Evolutionary conservation across 208 protist genomes (phyloP).

Genomic region (Leishmania turanica): DNA sequence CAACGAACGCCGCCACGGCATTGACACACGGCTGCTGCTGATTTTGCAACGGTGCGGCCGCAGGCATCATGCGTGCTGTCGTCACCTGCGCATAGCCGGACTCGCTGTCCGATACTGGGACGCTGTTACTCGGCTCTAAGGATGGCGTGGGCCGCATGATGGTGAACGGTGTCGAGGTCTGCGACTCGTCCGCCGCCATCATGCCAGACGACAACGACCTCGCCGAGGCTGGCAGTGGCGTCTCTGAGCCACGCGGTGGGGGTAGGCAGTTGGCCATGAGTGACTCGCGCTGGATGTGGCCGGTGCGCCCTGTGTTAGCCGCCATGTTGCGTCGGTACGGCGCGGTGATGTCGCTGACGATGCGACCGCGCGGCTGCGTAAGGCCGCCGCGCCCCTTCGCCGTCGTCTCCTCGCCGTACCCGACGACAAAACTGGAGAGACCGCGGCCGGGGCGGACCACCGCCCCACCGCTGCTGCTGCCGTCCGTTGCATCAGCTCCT

Average conservation of each 20-base stretch:
- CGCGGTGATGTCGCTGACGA: conserved; percentile 32
- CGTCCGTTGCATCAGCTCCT: background rate
- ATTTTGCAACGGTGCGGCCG: background rate
- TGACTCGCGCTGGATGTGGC: conserved; percentile 13
- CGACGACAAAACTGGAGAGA: conserved; percentile 19
- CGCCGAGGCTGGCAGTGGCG: background rate
- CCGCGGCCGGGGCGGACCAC: conserved; percentile 15
- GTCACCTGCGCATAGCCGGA: background rate
- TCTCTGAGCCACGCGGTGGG: background rate
- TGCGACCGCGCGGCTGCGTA: conserved; percentile 23
- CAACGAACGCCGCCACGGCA: background rate
- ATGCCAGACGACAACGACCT: background rate
- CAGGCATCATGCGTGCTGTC: too few species aligned
- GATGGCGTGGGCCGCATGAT: conserved; percentile 8
- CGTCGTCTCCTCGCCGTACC: conserved; percentile 28
- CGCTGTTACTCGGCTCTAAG: background rate
- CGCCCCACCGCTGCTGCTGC: background rate
- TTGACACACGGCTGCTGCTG: background rate
- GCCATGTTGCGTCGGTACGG: conserved; percentile 31
- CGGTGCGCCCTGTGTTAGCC: conserved; percentile 16
- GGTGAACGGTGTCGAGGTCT: conserved; percentile 13
- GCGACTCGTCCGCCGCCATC: background rate
- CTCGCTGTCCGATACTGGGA: background rate
- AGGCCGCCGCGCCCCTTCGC: conserved; percentile 10
- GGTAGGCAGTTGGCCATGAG: conserved; percentile 13